Conservation (phyloP, 2,329 filamentous ascomycete genomes). For the Aspergillus neoniger region DNA sequence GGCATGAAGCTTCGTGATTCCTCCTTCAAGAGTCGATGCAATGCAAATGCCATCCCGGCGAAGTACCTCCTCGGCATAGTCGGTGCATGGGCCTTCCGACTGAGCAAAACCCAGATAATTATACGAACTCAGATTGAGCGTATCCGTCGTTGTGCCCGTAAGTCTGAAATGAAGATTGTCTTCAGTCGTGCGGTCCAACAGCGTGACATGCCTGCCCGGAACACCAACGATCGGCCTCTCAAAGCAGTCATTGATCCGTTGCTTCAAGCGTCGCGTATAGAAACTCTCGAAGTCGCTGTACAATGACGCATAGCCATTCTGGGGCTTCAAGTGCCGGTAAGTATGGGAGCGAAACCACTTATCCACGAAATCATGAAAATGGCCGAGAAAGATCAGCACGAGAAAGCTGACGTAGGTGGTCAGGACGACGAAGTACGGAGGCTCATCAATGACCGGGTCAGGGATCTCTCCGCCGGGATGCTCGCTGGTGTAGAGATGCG, state of each 20-base stretch:
- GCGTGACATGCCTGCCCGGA: slow-evolving; percentile 84
- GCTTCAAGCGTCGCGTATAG: slow-evolving; percentile 85
- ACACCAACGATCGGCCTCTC: slow-evolving; percentile 86
- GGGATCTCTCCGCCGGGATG: slow-evolving; percentile 75
- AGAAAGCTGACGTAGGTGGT: slow-evolving; percentile 97
- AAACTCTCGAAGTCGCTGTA: slow-evolving; percentile 98
- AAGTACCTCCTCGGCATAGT: slow-evolving; percentile 80
- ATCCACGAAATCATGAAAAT: slow-evolving; percentile 91
- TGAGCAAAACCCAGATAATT: slow-evolving; percentile 98
- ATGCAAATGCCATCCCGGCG: slow-evolving; percentile 79
- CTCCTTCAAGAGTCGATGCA: slow-evolving; percentile 73
- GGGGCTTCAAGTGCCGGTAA: slow-evolving; percentile 75
- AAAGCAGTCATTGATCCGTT: slow-evolving; percentile 93
- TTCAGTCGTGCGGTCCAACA: slow-evolving; percentile 82
- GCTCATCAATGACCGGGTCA: slow-evolving; percentile 83
- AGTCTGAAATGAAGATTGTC: slow-evolving; percentile 85
- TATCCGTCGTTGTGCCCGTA: slow-evolving; percentile 84
- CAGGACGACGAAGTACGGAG: slow-evolving; percentile 88
- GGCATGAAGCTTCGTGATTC: slow-evolving; percentile 77
- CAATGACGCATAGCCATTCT: slow-evolving; percentile 85
- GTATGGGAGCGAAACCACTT: slow-evolving; percentile 82
- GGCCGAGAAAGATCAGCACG: slow-evolving; percentile 86
- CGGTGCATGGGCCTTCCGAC: slow-evolving; percentile 90
- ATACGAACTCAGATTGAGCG: slow-evolving; percentile 96
- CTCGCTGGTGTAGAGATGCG: slow-evolving; percentile 81